Evolutionary conservation across 352 stramenopile species (phyloP), one percentile per base, ranked within the genome.

Genomic region (Globisporangium cylindrosporum): DNA sequence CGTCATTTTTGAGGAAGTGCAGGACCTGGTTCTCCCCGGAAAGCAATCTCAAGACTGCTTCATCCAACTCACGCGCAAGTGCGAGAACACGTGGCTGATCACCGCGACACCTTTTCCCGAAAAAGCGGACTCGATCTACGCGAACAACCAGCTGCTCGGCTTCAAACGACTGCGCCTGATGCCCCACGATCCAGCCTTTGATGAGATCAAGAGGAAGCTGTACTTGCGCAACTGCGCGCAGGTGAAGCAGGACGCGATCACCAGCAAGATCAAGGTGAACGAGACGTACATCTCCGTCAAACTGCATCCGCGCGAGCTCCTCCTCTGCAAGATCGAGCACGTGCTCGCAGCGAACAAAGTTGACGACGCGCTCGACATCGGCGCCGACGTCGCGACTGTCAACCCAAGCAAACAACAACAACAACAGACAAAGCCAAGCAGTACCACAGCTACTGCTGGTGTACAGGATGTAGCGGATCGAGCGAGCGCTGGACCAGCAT

Each of bases 1-100:
- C 5, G 87, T 95, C 5, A 78, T 96, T 38, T 96, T 95, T 74
- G 89, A 96, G 70, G 89, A 96, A 69, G 88, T 96, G 22, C 89
- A 96, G 63, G 89, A 95, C 69, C 75, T 96, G 10, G 89, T 95
- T 8, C 70, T 89, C 22, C 81, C 85, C 3, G 89, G 87, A 4
- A 90, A 87, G 25, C 70, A 80, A 55, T 81, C 81, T 6, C 81
- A 92, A 55, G 87, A 96, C 67, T 95, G 89, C 67, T 90, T 96
- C 55, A 79, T 96, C 56, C 89, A 96, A 67, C 82, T 96, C 25
- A 94, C 86, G 34, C 81, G 80, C 34, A 72, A 76, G 18, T 87
- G 84, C 53, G 71, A 88, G 66, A 89, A 96, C 71, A 83, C 94
- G 32, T 96, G 89, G 89, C 73, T 96, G 56, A 91, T 96, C 64